Conservation (phyloP, 345 rosid genomes). For the Salix suchowensis region DNA sequence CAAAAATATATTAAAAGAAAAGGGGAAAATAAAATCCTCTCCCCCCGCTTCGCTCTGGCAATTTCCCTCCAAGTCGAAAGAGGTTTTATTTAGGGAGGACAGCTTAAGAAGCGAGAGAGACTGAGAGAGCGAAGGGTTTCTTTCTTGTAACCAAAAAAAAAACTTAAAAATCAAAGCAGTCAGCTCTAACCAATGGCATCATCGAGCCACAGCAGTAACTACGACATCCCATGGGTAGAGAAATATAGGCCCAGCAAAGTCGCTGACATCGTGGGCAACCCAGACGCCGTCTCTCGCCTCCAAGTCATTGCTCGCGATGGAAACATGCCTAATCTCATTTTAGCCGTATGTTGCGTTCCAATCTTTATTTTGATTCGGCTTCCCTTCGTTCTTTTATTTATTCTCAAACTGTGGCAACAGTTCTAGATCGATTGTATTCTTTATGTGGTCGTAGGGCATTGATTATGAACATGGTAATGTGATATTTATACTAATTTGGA, state of each 20-base stretch:
- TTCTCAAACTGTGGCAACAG: neutral
- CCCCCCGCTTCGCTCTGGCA: neutral
- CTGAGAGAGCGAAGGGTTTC: neutral
- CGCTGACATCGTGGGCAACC: slow-evolving; percentile 79
- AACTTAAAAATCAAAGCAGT: neutral
- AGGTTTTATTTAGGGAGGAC: neutral
- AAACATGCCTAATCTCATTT: slow-evolving; percentile 93
- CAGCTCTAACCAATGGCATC: slow-evolving; percentile 38
- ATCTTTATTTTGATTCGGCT: neutral
- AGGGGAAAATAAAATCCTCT: too few species aligned
- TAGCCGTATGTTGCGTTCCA: slow-evolving; percentile 48
- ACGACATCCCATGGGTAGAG: slow-evolving; percentile 98
- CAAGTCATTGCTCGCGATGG: slow-evolving; percentile 94
- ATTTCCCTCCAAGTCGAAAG: slow-evolving; percentile 28
- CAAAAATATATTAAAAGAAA: too few species aligned
- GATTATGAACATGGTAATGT: neutral
- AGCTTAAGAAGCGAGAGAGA: neutral
- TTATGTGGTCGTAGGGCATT: too few species aligned
- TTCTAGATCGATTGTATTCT: neutral
- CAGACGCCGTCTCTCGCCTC: slow-evolving; percentile 85
- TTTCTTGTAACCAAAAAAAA: neutral
- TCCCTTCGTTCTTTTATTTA: neutral
- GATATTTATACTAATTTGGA: neutral
- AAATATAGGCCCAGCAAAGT: slow-evolving; percentile 81
- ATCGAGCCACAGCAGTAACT: slow-evolving; percentile 35